phyloP scores from a whole-genome alignment of 495 filamentous ascomycete genomes.

The Xylaria scruposa region DNA sequence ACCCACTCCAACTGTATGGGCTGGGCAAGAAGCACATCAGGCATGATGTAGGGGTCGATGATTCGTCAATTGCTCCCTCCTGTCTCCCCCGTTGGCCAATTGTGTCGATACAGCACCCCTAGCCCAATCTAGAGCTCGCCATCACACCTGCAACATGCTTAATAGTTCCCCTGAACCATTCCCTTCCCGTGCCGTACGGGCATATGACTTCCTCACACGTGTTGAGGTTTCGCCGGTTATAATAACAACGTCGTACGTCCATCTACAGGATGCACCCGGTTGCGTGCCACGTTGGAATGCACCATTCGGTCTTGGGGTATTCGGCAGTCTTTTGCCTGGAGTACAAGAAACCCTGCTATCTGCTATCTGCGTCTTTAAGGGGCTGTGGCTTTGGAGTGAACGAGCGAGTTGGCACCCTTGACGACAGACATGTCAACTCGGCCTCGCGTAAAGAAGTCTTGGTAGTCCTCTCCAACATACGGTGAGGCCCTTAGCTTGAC shows the following conservation, averaged over 20 bases:
- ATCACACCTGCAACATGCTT: conserved; percentile 23
- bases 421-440: neutral
- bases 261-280: conserved; percentile 6
- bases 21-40: neutral
- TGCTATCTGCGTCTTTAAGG: conserved; percentile 15
- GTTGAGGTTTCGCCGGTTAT: conserved; percentile 17
- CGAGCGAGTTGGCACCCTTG: neutral
- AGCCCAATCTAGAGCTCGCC: conserved; percentile 4
- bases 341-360: neutral
- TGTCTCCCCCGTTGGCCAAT: conserved; percentile 2
- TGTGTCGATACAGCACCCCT: neutral
- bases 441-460: neutral
- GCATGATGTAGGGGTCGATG: neutral
- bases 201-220: conserved; percentile 26
- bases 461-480: neutral
- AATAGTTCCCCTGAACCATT: neutral
- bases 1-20: neutral
- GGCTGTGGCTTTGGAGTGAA: neutral
- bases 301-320: conserved; percentile 11
- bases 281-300: conserved; percentile 22
- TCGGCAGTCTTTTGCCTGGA: conserved; percentile 8
- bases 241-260: conserved; percentile 11
- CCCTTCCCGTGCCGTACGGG: neutral
- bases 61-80: conserved; percentile 18
- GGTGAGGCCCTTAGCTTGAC: conserved; percentile 5